phyloP scores from a whole-genome alignment of 2,329 filamentous ascomycete species.

The Trematosphaeria pertusa region DNA sequence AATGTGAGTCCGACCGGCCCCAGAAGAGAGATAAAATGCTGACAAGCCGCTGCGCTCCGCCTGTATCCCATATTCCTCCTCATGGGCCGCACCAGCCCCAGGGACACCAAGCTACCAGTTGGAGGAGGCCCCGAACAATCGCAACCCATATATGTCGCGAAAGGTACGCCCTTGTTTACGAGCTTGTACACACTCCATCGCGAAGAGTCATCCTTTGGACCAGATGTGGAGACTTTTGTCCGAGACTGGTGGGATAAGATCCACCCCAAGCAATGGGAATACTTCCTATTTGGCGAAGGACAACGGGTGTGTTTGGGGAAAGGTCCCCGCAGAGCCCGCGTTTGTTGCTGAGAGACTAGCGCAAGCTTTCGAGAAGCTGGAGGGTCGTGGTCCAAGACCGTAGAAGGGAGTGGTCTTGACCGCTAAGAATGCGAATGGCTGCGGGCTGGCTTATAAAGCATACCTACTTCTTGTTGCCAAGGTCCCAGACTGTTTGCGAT shows the following conservation, averaged over 20 bases:
- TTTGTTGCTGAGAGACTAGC: too few species aligned
- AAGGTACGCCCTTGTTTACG: constrained; percentile 31
- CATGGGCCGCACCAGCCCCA: constrained; percentile 12
- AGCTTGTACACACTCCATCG: constrained; percentile 55
- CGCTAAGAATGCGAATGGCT: too few species aligned
- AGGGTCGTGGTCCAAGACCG: too few species aligned
- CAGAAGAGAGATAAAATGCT: too few species aligned
- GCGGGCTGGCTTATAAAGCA: too few species aligned
- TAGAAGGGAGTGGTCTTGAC: too few species aligned
- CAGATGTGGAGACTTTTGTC: constrained; percentile 10
- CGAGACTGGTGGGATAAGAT: constrained; percentile 18
- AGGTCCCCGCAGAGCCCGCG: too few species aligned
- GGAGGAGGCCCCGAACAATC: constrained; percentile 15
- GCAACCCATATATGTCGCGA: constrained; percentile 11
- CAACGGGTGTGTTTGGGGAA: constrained; percentile 19
- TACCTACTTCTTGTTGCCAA: too few species aligned
- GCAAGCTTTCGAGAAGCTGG: too few species aligned
- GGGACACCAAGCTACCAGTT: constrained; percentile 17
- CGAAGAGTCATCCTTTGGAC: constrained; percentile 48
- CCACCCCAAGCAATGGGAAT: constrained; percentile 18
- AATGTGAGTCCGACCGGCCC: too few species aligned
- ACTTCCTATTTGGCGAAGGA: constrained; percentile 21
- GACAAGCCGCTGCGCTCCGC: too few species aligned
- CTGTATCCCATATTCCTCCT: constrained; percentile 19
- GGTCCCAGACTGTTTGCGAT: too few species aligned